Evolutionary conservation across 495 filamentous ascomycete species (phyloP), one percentile per base, ranked within the genome.

Genomic region (Stereocaulon alpinum): DNA sequence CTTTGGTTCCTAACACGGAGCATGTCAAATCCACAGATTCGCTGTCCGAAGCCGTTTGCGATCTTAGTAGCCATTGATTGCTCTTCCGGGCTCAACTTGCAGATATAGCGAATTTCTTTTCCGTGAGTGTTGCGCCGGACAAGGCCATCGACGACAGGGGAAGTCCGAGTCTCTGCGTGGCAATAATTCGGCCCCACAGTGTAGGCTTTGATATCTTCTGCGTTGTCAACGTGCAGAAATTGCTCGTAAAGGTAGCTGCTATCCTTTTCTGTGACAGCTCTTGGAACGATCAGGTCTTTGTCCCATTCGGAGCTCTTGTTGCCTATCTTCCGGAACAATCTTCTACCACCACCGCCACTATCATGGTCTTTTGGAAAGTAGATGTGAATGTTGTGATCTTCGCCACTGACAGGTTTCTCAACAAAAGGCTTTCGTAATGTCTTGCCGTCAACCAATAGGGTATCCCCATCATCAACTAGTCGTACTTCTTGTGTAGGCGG

Each of bases 301-400:
- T 96, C 88, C 62, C 86, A 92, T 70, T 97, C 93, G 5, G 90
- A 95, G 71, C 89, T 95, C 76, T 99, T 99, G 69, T 99, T 97
- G 54, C 91, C 91, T 61, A 99, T 83, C 68, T 99, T 99, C 58
- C 93, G 82, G 72, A 99, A 99, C 11, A 99, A 82, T 63, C 87
- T 87, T 56, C 93, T 80, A 24, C 91, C 94, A 44, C 94, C 94
- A 43, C 90, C 89, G 18, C 91, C 91, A 47, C 77, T 76, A 56
- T 79, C 72, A 55, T 85, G 75, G 27, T 85, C 85, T 58, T 85
- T 86, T 9, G 89, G 88, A 68, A 91, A 97, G 68, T 99, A 99
- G 50, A 99, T 95, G 68, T 91, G 86, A 64, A 99, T 96, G 66
- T 97, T 99, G 71, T 99, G 93, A 69, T 99, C 91, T 72, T 99